Base-by-base conservation (phyloP, 1,284 basidiomycete genomes). In the Moniliella sp. region DNA sequence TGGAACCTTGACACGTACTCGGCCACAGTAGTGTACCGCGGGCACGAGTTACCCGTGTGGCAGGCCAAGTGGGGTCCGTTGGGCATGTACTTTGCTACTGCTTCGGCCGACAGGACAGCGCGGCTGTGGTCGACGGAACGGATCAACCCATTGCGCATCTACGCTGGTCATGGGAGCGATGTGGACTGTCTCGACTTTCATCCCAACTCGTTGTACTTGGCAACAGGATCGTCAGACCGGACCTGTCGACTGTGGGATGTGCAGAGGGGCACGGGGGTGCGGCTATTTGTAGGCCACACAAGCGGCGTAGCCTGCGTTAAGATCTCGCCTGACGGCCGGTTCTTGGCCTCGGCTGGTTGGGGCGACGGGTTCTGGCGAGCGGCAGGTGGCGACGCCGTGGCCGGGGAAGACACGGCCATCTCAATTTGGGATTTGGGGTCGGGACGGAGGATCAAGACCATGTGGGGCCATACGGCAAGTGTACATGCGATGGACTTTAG, bases 161-260 rank as follows among this genome's bases (percentile, higher is more conserved):
- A 91, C 63, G 84, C 82, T 1, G 91, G 91, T 0, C 91, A 99
- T 64, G 57, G 93, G 44, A 83, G 80, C 46, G 91, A 99, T 60
- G 91, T 99, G 39, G 83, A 97, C 84, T 88, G 82, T 60, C 71
- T 99, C 18, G 71, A 74, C 56, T 99, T 97, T 65, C 91, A 99
- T 61, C 86, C 88, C 0, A 99, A 99, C 59, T 86, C 83, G 15
- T 64, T 99, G 18, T 99, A 97, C 63, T 72, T 99, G 13, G 88
- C 84, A 1, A 97, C 91, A 0, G 91, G 84, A 3, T 94, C 86
- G 0, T 83, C 77, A 45, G 91, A 99, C 61, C 78, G 80, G 68
- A 86, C 86, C 4, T 82, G 83, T 40, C 73, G 91, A 27, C 63
- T 99, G 23, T 99, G 91, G 91, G 91, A 99, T 57, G 81, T 93